phyloP scores from a whole-genome alignment of 768 basidiomycete species.

The Daedalea quercina region DNA sequence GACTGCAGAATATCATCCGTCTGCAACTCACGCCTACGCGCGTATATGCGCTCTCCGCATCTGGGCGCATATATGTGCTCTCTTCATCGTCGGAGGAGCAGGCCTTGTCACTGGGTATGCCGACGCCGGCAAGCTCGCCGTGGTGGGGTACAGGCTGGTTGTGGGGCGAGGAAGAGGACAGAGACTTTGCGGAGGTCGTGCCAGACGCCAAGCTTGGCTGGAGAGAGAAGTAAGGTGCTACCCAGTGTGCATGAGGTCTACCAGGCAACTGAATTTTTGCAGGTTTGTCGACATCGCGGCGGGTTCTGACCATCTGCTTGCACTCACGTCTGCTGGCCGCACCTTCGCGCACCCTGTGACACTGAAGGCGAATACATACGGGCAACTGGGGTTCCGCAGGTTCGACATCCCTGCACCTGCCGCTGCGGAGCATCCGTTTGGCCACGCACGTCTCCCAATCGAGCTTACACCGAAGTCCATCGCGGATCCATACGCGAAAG shows the following conservation, averaged over 20 bases:
- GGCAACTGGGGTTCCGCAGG: slow-evolving; percentile 77
- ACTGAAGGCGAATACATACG: slow-evolving; percentile 68
- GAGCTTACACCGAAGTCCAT: slow-evolving; percentile 54
- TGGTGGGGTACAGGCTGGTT: slow-evolving; percentile 64
- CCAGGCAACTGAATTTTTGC: background rate
- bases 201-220: slow-evolving; percentile 48
- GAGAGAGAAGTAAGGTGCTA: slow-evolving; percentile 54
- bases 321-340: slow-evolving; percentile 65
- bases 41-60: slow-evolving; percentile 73
- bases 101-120: slow-evolving; percentile 28
- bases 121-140: slow-evolving; percentile 37
- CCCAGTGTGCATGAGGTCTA: background rate
- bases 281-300: slow-evolving; percentile 73
- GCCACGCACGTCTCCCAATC: slow-evolving; percentile 32
- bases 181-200: slow-evolving; percentile 56
- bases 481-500: slow-evolving; percentile 42
- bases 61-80: slow-evolving; percentile 70
- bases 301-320: slow-evolving; percentile 68
- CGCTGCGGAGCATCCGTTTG: slow-evolving; percentile 16
- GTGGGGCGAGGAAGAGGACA: slow-evolving; percentile 42
- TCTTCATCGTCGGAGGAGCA: slow-evolving; percentile 47
- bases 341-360: slow-evolving; percentile 74
- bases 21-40: slow-evolving; percentile 53
- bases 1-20: slow-evolving; percentile 55
- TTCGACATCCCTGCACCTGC: slow-evolving; percentile 39